Evolutionary conservation across 192 early-diverging fungal species (phyloP), one percentile per base, ranked within the genome.

Genomic region (Umbelopsis vinacea): DNA sequence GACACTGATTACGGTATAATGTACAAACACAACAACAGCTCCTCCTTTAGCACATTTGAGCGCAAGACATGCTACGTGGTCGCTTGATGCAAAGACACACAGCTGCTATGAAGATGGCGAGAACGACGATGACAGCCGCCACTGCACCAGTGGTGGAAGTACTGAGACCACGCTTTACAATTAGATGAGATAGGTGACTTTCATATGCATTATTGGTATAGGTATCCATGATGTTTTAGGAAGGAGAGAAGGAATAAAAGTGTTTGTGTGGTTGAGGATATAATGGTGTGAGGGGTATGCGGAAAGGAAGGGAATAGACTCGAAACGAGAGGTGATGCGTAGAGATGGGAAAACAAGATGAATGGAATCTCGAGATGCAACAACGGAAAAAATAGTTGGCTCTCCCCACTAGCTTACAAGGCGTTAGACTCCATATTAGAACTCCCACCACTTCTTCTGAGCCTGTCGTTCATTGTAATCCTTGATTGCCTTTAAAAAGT

Each of bases 381-480:
- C 40, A 43, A 43, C 29, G 29, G 40, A 43, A 43, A 40, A 43
- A 43, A 4, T 43, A 1, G 40, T 12, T 12, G 11, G 11, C 40
- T 12, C 40, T 12, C 11, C 40, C 14, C 29, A 17, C 57, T 63
- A 63, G 19, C 29, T 37, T 37, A 37, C 29, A 67, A 26, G 40
- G 66, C 40, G 43, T 67, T 46, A 67, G 45, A 45, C 43, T 52
- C 15, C 14, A 35, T 22, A 54, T 73, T 81, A 89, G 45, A 89
- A 81, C 68, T 90, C 85, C 63, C 84, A 91, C 88, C 89, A 90
- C 78, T 91, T 90, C 72, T 89, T 90, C 26, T 85, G 77, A 15
- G 82, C 85, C 71, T 93, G 88, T 67, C 81, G 79, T 46, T 85
- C 83, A 72, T 88, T 91, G 70, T 89, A 79, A 66, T 90, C 85